Percentiles rank a stretch among this genome's conserved stretches.
Evolutionary conservation across 1,284 basidiomycete species (phyloP).

Genomic region (Microbotryum silenes-acaulis): DNA sequence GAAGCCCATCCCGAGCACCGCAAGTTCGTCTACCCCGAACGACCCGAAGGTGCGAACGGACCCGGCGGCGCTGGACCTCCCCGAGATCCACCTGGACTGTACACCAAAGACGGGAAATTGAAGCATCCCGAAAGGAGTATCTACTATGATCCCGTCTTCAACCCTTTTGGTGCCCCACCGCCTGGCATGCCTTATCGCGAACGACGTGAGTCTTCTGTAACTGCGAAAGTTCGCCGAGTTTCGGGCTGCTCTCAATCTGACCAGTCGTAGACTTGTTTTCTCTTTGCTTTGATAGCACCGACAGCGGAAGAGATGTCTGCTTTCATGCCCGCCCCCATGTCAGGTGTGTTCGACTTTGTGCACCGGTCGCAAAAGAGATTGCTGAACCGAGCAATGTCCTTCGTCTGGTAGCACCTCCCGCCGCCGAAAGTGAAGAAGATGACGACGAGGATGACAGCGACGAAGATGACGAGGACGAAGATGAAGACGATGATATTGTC

Average conservation of each 20-base stretch:
- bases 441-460: constrained; percentile 28
- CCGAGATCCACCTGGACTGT: constrained; percentile 18
- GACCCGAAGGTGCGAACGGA: background rate
- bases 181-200: constrained; percentile 93
- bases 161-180: constrained; percentile 88
- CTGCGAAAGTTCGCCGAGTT: background rate
- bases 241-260: background rate
- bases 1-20: constrained; percentile 61
- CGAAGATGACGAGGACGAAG: constrained; percentile 20
- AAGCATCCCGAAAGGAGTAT: constrained; percentile 52
- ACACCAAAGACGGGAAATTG: constrained; percentile 22
- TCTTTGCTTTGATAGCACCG: constrained; percentile 26
- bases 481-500: constrained; percentile 68
- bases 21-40: constrained; percentile 30
- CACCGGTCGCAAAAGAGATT: no score
- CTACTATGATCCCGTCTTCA: constrained; percentile 88
- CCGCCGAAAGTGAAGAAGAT: constrained; percentile 20
- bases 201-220: constrained; percentile 39
- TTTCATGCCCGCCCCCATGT: constrained; percentile 11
- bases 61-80: background rate
- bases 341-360: background rate
- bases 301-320: constrained; percentile 29
- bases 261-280: constrained; percentile 6
- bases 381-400: no score
- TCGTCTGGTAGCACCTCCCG: background rate